Evolutionary conservation across 805 yeast genomes (phyloP).

Genomic region (Metschnikowia cerradonensis): DNA sequence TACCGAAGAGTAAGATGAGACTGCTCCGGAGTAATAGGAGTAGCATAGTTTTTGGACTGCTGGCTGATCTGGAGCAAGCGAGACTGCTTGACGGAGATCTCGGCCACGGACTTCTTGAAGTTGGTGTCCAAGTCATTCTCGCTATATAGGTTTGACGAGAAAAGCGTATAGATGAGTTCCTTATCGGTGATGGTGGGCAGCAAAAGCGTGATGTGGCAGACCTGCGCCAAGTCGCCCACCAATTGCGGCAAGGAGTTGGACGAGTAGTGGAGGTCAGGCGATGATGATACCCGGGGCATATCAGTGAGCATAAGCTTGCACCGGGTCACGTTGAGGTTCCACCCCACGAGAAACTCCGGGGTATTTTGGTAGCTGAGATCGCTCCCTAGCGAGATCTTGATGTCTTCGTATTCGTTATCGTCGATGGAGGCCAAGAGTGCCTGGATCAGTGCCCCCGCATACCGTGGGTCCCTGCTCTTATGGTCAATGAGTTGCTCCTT

Average conservation of each 20-base stretch:
- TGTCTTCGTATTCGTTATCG: constrained; percentile 25
- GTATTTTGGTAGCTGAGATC: constrained; percentile 34
- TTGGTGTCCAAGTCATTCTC: constrained; percentile 45
- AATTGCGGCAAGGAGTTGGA: constrained; percentile 34
- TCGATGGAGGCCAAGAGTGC: constrained; percentile 3
- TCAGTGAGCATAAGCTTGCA: constrained; percentile 41
- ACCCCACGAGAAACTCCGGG: constrained; percentile 44
- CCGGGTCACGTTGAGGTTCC: constrained; percentile 51
- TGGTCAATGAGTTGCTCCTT: constrained; percentile 15
- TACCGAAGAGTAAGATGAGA: constrained; percentile 32
- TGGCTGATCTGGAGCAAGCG: constrained; percentile 37
- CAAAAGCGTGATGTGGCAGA: constrained; percentile 37
- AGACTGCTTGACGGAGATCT: constrained; percentile 46
- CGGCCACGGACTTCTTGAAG: constrained; percentile 47
- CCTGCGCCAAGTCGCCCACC: constrained; percentile 39
- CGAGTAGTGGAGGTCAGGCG: constrained; percentile 34
- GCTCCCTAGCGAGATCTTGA: constrained; percentile 39
- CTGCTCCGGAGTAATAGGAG: constrained; percentile 33
- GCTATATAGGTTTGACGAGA: constrained; percentile 41
- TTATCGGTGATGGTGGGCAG: constrained; percentile 39
- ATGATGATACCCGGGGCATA: constrained; percentile 35
- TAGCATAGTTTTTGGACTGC: constrained; percentile 16
- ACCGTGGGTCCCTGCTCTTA: constrained; percentile 3
- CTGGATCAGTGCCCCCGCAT: not conserved
- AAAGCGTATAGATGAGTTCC: constrained; percentile 39